These are phyloP conservation scores for Macrotyloma uniflorum DNA, from an alignment of 306 rosid species.

Conservation along the genomic window DNA sequence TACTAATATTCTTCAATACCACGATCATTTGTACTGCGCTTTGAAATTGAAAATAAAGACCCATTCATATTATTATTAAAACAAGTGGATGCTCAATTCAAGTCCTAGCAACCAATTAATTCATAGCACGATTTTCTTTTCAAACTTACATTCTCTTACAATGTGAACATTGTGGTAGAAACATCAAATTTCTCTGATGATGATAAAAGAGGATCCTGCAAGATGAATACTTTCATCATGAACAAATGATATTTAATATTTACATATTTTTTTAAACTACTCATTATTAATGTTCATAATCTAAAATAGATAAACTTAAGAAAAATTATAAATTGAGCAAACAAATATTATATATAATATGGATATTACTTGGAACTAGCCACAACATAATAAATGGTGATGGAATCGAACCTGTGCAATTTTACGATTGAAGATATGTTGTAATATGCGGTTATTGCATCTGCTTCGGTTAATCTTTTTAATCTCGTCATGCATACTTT, in stretches of 20 bases:
- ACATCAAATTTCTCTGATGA: constrained; percentile 63
- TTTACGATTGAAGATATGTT: constrained; percentile 45
- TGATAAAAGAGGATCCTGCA: constrained; percentile 70
- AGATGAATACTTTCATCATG: not conserved
- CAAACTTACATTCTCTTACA: constrained; percentile 31
- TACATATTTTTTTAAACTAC: no score
- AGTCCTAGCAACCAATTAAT: constrained; percentile 4
- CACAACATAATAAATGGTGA: no score
- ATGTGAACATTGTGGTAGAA: constrained; percentile 31
- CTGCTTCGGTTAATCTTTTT: constrained; percentile 36
- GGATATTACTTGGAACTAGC: no score
- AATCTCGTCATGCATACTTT: constrained; percentile 36
- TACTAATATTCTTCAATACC: no score
- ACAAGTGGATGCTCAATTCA: not conserved
- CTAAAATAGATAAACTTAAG: no score
- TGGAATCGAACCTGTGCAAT: constrained; percentile 54
- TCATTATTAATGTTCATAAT: no score
- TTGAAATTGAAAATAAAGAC: constrained; percentile 12
- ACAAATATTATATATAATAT: no score
- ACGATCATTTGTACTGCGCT: not conserved
- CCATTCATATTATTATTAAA: not conserved
- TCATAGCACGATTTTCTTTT: not conserved
- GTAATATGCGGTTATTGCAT: constrained; percentile 41
- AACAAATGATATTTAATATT: no score
- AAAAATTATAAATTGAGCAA: no score